phyloP scores from a whole-genome alignment of 2,329 filamentous ascomycete species.

The Scedosporium boydii region DNA sequence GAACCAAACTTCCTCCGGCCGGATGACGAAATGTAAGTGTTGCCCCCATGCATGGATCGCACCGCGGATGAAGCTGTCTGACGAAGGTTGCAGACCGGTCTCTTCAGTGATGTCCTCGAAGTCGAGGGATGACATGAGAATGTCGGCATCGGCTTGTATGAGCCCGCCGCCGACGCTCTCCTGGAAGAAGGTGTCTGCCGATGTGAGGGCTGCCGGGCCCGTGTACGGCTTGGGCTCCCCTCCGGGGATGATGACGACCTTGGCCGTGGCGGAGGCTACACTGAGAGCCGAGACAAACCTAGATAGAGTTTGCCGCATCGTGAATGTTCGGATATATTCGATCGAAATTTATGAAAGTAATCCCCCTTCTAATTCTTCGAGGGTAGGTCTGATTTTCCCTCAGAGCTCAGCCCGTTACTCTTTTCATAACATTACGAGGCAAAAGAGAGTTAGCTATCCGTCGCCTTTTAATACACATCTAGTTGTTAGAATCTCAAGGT shows the following conservation, averaged over 20 bases:
- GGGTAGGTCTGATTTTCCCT: no score
- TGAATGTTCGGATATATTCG: background rate
- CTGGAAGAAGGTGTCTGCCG: slow-evolving; percentile 3
- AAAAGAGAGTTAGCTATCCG: no score
- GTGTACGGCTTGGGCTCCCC: slow-evolving; percentile 7
- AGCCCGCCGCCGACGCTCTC: slow-evolving; percentile 2
- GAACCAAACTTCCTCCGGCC: slow-evolving; percentile 47
- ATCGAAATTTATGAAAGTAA: no score
- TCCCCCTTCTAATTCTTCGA: no score
- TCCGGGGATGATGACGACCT: slow-evolving; percentile 9
- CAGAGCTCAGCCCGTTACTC: no score
- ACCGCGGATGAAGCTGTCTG: slow-evolving; percentile 31
- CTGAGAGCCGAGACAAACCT: background rate
- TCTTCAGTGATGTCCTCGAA: background rate
- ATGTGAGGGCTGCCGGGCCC: slow-evolving; percentile 2
- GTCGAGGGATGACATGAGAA: slow-evolving; percentile 4
- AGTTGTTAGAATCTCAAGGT: no score
- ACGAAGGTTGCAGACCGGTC: slow-evolving; percentile 4
- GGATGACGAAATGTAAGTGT: slow-evolving; percentile 38
- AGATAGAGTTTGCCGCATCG: background rate
- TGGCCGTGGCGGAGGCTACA: slow-evolving; percentile 3
- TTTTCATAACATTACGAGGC: no score
- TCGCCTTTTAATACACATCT: no score
- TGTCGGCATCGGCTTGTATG: background rate
- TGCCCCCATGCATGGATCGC: slow-evolving; percentile 37